These are phyloP conservation scores for Trichoderma semiorbis DNA, from an alignment of 2,329 filamentous ascomycete genomes.

Conservation along the genomic window DNA sequence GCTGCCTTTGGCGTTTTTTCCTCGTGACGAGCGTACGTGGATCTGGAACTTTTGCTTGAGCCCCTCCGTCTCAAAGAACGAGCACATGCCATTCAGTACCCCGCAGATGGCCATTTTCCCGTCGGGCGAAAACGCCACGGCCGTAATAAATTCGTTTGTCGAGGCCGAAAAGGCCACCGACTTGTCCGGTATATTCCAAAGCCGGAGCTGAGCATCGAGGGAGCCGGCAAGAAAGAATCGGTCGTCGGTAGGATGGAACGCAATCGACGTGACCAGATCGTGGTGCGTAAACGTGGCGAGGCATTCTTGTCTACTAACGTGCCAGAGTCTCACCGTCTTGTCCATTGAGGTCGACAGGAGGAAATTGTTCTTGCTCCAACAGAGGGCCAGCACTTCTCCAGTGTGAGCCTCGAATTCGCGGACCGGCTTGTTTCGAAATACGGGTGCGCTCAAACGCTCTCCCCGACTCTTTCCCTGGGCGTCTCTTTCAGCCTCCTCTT, in stretches of 20 bases:
- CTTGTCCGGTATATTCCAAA: conserved; percentile 98
- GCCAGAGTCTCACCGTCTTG: conserved; percentile 93
- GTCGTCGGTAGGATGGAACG: conserved; percentile 92
- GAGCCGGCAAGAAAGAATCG: conserved; percentile 95
- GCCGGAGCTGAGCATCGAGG: conserved; percentile 77
- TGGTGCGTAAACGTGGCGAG: conserved; percentile 92
- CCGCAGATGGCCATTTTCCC: conserved; percentile 88
- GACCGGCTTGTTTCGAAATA: conserved; percentile 76
- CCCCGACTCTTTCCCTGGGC: conserved; percentile 33
- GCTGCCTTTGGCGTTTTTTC: conserved; percentile 91
- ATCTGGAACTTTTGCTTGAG: conserved; percentile 81
- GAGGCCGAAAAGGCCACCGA: conserved; percentile 78
- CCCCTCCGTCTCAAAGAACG: conserved; percentile 91
- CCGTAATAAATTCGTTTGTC: conserved; percentile 84
- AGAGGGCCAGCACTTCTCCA: conserved; percentile 82
- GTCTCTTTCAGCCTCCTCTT: conserved; percentile 49
- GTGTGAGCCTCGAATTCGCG: conserved; percentile 81
- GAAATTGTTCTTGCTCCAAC: conserved; percentile 99
- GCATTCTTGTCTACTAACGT: conserved; percentile 79
- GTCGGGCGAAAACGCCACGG: conserved; percentile 89
- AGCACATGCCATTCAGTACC: conserved; percentile 76
- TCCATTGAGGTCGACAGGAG: conserved; percentile 95
- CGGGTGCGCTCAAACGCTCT: conserved; percentile 77
- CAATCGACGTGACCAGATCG: conserved; percentile 91
- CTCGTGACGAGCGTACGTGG: conserved; percentile 87